phyloP scores from a whole-genome alignment of 345 rosid genomes.

The Lumnitzera racemosa region DNA sequence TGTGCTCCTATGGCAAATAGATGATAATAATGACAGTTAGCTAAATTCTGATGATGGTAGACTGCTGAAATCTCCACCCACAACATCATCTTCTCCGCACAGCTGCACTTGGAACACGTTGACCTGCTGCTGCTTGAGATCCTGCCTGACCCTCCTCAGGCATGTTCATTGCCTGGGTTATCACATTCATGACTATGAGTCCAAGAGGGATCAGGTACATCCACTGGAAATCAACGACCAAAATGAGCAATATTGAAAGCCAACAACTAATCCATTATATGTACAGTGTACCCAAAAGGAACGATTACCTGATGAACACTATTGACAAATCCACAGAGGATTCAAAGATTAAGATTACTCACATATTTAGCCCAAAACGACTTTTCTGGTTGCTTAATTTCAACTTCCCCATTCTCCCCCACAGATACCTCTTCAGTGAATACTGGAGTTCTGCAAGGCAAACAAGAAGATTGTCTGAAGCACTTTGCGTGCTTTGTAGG shows the following conservation, averaged over 20 bases:
- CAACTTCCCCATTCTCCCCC: constrained; percentile 63
- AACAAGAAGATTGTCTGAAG: neutral
- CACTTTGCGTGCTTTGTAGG: too few relatives aligned
- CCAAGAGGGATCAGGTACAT: constrained; percentile 93
- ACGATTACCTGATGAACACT: neutral
- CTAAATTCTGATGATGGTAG: too few relatives aligned
- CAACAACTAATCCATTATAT: neutral
- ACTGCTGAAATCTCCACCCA: too few relatives aligned
- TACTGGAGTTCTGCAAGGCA: constrained; percentile 51
- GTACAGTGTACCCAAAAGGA: neutral
- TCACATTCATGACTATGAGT: constrained; percentile 78
- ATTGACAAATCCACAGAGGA: neutral
- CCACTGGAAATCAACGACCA: constrained; percentile 46
- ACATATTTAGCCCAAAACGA: constrained; percentile 98
- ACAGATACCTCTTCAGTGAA: constrained; percentile 57
- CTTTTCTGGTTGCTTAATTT: constrained; percentile 64
- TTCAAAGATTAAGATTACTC: constrained; percentile 18
- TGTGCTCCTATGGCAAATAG: too few relatives aligned
- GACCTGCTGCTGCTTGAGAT: constrained; percentile 33
- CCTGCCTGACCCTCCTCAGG: constrained; percentile 66
- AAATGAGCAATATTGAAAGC: neutral
- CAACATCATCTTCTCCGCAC: neutral
- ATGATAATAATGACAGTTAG: too few relatives aligned
- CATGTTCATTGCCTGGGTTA: constrained; percentile 90
- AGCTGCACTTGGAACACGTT: constrained; percentile 12